A percentile compares a stretch with the other conserved stretches of the same genome.
phyloP scores from a whole-genome alignment of 192 early-diverging fungal genomes.

The Chytriomyces sp. region DNA sequence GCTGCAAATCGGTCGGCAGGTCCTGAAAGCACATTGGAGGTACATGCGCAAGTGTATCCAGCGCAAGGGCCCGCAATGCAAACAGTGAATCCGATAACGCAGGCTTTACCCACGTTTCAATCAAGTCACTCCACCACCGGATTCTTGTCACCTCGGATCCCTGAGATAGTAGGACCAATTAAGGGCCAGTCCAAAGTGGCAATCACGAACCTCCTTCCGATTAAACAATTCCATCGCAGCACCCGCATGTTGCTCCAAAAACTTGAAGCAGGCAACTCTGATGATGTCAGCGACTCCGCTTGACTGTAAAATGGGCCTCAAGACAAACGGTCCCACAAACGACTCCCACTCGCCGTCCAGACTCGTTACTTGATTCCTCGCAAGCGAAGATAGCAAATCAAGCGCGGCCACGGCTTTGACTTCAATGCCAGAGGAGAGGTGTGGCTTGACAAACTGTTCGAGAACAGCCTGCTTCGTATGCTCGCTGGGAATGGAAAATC shows the following conservation, averaged over 20 bases:
- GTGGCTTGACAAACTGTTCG: conserved; percentile 2
- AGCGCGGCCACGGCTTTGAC: conserved; percentile 23
- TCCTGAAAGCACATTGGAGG: conserved; percentile 25
- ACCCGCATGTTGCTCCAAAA: conserved; percentile 43
- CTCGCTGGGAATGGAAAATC: not conserved
- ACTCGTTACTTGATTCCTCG: conserved; percentile 7
- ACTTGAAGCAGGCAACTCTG: conserved; percentile 35
- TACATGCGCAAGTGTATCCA: conserved; percentile 37
- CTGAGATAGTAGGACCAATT: not conserved
- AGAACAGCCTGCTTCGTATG: conserved; percentile 18
- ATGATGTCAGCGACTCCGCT: conserved; percentile 23
- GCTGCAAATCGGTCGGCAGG: conserved; percentile 6
- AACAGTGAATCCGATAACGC: conserved; percentile 24
- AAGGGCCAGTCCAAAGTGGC: not conserved
- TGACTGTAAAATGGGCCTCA: not conserved
- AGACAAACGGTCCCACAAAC: conserved; percentile 2
- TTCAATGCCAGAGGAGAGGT: too few species aligned
- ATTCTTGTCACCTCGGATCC: not conserved
- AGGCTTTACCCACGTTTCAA: conserved; percentile 17
- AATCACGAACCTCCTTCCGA: not conserved
- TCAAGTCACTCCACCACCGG: conserved; percentile 26
- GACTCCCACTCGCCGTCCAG: not conserved
- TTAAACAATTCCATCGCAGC: not conserved
- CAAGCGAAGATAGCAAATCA: conserved; percentile 34
- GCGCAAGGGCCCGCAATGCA: conserved; percentile 34